Percentiles rank a stretch among this genome's conserved stretches.
phyloP scores from a whole-genome alignment of 257 asterid genomes.

The Rhazya stricta region DNA sequence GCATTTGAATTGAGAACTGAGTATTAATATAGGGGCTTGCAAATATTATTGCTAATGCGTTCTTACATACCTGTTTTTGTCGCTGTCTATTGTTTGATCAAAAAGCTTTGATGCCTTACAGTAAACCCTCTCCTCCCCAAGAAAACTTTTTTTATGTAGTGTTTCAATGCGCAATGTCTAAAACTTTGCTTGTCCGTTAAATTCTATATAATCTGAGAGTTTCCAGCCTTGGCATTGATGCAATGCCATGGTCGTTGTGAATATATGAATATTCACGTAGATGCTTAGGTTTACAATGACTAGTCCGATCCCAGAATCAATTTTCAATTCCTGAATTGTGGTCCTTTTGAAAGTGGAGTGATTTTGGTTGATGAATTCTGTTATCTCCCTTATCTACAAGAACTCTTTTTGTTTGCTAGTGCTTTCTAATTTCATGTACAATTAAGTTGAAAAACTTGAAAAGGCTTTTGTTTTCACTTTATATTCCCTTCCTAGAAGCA shows the following conservation, averaged over 20 bases:
- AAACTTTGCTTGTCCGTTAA: background rate
- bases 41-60: background rate
- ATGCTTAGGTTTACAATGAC: background rate
- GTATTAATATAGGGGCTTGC: background rate
- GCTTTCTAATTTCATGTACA: too few species aligned
- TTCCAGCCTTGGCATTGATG: background rate
- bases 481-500: background rate
- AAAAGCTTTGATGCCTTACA: background rate
- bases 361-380: background rate
- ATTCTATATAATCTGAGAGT: background rate
- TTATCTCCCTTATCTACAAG: too few species aligned
- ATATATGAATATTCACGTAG: background rate
- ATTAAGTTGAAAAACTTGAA: background rate
- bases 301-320: too few species aligned
- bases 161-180: background rate
- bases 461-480: background rate
- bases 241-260: background rate
- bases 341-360: background rate
- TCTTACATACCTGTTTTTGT: too few species aligned
- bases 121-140: background rate
- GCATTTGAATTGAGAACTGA: background rate
- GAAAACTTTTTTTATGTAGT: background rate
- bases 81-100: background rate
- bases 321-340: too few species aligned
- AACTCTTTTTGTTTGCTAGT: too few species aligned